Conservation (phyloP, 495 filamentous ascomycete species). For the Podospora sp. region DNA sequence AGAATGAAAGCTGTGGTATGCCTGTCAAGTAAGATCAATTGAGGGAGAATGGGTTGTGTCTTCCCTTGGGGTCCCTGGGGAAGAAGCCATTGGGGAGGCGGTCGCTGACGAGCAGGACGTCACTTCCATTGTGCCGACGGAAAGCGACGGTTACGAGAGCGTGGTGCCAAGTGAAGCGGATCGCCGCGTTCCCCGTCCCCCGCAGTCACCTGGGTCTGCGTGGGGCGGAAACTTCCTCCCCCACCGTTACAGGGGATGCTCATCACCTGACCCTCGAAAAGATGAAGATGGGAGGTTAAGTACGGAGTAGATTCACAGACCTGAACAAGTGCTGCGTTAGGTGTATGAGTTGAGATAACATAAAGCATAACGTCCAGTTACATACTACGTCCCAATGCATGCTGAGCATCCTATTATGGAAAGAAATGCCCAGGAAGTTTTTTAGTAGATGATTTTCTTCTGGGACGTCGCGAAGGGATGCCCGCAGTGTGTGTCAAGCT, state of each 20-base stretch:
- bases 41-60: conserved; percentile 6
- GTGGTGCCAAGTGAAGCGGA: conserved; percentile 1
- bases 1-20: background rate
- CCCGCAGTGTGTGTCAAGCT: no score
- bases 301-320: no score
- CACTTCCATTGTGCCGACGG: conserved; percentile 43
- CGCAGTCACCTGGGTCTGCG: background rate
- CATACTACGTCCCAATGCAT: no score
- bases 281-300: no score
- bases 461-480: no score
- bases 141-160: no score
- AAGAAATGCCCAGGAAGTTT: no score
- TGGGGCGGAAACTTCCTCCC: background rate
- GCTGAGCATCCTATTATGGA: no score
- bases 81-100: conserved; percentile 2
- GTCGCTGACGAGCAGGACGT: conserved; percentile 29
- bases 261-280: background rate
- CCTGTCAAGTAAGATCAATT: background rate
- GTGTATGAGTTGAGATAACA: no score
- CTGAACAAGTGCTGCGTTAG: no score
- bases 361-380: no score
- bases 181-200: conserved; percentile 1
- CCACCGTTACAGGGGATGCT: background rate
- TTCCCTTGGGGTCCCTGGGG: background rate
- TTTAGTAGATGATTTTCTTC: no score